Evolutionary conservation across 768 basidiomycete genomes (phyloP).

Genomic region (Leucocoprinus birnbaumii): DNA sequence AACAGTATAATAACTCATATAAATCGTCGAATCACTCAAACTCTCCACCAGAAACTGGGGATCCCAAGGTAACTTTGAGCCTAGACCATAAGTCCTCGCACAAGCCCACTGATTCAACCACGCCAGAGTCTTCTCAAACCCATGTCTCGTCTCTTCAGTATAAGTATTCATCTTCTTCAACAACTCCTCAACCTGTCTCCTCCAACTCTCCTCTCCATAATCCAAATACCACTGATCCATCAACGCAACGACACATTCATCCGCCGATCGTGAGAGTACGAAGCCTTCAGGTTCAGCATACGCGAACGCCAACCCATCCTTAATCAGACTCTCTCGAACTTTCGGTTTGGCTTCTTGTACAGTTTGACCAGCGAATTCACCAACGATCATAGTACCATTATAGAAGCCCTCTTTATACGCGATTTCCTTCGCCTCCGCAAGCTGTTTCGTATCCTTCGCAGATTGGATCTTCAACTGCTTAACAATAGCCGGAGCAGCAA

Average conservation of each 20-base stretch:
- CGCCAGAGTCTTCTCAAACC: conserved; percentile 85
- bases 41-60: conserved; percentile 95
- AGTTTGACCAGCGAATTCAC: conserved; percentile 83
- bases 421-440: conserved; percentile 95
- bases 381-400: conserved; percentile 85
- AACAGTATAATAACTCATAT: conserved; percentile 98
- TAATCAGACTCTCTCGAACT: conserved; percentile 83
- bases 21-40: conserved; percentile 95
- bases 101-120: conserved; percentile 99
- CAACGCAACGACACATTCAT: conserved; percentile 96
- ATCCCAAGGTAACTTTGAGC: conserved; percentile 96
- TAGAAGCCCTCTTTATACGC: conserved; percentile 99
- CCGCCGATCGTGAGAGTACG: conserved; percentile 86
- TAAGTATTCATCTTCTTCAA: conserved; percentile 88
- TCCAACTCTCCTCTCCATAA: conserved; percentile 93
- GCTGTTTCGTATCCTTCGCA: conserved; percentile 89
- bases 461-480: conserved; percentile 93
- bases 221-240: conserved; percentile 99
- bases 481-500: conserved; percentile 81
- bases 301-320: conserved; percentile 71
- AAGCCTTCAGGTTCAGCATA: conserved; percentile 96
- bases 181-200: conserved; percentile 78
- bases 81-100: conserved; percentile 95
- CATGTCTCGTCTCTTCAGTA: conserved; percentile 86
- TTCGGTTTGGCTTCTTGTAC: conserved; percentile 93